Evolutionary conservation across 306 rosid genomes (phyloP).

Genomic region (Prunus campanulata): DNA sequence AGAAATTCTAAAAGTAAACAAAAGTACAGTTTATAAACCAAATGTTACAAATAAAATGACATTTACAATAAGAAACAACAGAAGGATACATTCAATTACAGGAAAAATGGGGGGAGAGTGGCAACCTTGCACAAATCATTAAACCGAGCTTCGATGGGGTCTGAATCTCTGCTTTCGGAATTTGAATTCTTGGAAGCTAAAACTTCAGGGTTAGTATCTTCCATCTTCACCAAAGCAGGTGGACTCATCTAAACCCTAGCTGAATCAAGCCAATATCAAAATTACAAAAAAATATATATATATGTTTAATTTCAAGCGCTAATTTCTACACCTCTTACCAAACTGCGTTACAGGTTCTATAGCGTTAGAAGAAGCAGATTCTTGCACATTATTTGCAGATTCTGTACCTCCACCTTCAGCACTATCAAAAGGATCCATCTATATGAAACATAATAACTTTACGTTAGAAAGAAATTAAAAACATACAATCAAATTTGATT

Average conservation of each 20-base stretch:
- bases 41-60: not conserved
- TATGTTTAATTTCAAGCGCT: not conserved
- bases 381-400: too few relatives aligned
- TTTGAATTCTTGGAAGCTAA: conserved; percentile 17
- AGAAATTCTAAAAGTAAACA: not conserved
- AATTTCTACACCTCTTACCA: not conserved
- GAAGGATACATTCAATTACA: not conserved
- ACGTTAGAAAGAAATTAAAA: too few relatives aligned
- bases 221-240: conserved; percentile 45
- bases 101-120: not conserved
- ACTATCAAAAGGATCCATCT: too few relatives aligned
- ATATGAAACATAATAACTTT: too few relatives aligned
- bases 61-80: not conserved
- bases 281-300: not conserved
- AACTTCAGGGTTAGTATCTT: conserved; percentile 36
- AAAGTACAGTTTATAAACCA: not conserved
- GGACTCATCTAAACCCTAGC: conserved; percentile 47
- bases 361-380: too few relatives aligned
- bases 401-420: too few relatives aligned
- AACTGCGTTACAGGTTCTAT: too few relatives aligned
- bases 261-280: conserved; percentile 9
- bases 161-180: conserved; percentile 25
- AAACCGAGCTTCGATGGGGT: conserved; percentile 53
- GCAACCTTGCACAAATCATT: conserved; percentile 65
- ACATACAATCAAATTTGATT: too few relatives aligned